These are phyloP conservation scores for Dillenia turbinata DNA, from an alignment of 164 flowering plant species.

Conservation along the genomic window DNA sequence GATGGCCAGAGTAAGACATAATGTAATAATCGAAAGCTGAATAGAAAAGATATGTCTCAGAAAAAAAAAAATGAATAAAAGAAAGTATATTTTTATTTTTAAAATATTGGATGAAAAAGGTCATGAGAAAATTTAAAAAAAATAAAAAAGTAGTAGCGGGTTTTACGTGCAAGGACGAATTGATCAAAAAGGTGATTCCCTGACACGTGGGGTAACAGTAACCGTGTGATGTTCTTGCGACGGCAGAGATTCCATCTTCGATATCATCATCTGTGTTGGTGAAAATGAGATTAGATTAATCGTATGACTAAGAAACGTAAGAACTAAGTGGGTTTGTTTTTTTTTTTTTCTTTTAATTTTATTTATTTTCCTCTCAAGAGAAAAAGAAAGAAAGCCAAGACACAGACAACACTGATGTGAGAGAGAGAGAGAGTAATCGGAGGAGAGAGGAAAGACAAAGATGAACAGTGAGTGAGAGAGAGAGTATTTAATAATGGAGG, in stretches of 20 bases:
- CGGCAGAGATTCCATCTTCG: slow-evolving; percentile 11
- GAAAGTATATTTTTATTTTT: no score
- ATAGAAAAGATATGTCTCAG: no score
- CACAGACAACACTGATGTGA: neutral
- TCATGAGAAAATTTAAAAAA: slow-evolving; percentile 2
- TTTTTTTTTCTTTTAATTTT: neutral
- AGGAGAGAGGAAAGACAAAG: slow-evolving; percentile 8
- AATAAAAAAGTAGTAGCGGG: slow-evolving; percentile 30
- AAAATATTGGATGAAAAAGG: neutral
- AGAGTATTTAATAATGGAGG: neutral
- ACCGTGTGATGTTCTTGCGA: slow-evolving; percentile 13
- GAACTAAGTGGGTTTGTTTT: slow-evolving; percentile 6
- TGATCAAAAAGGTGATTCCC: slow-evolving; percentile 14
- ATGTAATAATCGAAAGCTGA: no score
- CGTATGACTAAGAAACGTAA: slow-evolving; percentile 20
- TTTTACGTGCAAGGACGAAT: slow-evolving; percentile 38
- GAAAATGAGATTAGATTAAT: slow-evolving; percentile 5
- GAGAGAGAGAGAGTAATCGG: neutral
- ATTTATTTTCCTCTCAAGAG: neutral
- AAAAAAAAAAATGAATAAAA: no score
- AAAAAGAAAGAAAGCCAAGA: neutral
- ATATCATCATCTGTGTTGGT: neutral
- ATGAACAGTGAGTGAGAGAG: slow-evolving; percentile 7
- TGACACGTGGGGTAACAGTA: slow-evolving; percentile 15
- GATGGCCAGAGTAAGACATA: no score